A percentile compares a stretch with the other conserved stretches of the same genome.
These are phyloP conservation scores for Inga laurina DNA, from an alignment of 306 rosid genomes.

Conservation along the genomic window DNA sequence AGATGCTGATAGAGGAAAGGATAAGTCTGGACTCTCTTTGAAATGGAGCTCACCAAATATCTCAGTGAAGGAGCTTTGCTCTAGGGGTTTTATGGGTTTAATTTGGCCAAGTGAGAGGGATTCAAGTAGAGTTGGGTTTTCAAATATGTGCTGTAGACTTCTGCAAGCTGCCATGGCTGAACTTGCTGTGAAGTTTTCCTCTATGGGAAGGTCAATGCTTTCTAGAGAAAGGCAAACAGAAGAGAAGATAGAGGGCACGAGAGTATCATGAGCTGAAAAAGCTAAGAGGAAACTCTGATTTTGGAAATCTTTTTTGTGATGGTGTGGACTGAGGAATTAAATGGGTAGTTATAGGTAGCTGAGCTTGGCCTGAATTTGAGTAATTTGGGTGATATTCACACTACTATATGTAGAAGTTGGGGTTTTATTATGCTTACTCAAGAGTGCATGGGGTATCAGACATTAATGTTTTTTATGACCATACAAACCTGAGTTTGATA, in stretches of 20 bases:
- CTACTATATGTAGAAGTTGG: not conserved
- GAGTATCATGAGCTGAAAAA: slow-evolving; percentile 49
- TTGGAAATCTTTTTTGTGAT: slow-evolving; percentile 20
- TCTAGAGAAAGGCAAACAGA: slow-evolving; percentile 25
- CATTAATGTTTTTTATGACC: not conserved
- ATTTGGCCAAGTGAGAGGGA: slow-evolving; percentile 63
- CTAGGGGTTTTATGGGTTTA: slow-evolving; percentile 38
- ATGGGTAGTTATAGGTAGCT: slow-evolving; percentile 34
- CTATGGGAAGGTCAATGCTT: not conserved
- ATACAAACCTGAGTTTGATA: not conserved
- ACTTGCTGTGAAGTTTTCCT: slow-evolving; percentile 7
- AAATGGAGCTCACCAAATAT: slow-evolving; percentile 80
- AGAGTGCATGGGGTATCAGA: not conserved
- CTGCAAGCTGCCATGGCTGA: slow-evolving; percentile 68
- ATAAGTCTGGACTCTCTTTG: slow-evolving; percentile 41
- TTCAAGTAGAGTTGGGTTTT: slow-evolving; percentile 57
- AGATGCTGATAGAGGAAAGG: slow-evolving; percentile 10
- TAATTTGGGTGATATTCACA: not conserved
- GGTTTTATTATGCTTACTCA: not conserved
- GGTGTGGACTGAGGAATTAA: slow-evolving; percentile 13
- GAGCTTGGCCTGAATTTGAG: slow-evolving; percentile 17
- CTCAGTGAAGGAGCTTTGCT: slow-evolving; percentile 56
- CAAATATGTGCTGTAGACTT: slow-evolving; percentile 75
- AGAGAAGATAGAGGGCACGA: slow-evolving; percentile 39
- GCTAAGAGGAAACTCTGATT: slow-evolving; percentile 27